Evolutionary conservation across 2,329 filamentous ascomycete genomes (phyloP).

Genomic region (Cylindrodendrum hubeiense): DNA sequence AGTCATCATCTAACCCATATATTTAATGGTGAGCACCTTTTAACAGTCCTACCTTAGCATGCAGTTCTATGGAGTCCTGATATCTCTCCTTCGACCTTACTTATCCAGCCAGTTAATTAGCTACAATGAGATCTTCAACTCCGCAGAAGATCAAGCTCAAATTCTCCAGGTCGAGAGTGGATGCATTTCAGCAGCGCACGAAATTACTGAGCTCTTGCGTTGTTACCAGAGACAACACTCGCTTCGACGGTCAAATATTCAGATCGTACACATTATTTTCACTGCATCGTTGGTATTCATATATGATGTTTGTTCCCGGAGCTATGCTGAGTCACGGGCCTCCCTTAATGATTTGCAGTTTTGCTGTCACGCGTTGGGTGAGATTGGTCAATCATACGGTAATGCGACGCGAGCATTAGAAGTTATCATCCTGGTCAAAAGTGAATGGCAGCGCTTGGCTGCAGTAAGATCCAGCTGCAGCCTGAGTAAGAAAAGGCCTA

Average conservation of each 20-base stretch:
- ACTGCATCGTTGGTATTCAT: slow-evolving; percentile 35
- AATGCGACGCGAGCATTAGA: slow-evolving; percentile 33
- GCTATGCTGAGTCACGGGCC: slow-evolving; percentile 9
- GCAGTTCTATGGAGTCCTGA: slow-evolving; percentile 35
- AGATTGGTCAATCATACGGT: slow-evolving; percentile 31
- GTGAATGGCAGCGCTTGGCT: slow-evolving; percentile 28
- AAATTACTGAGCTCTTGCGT: slow-evolving; percentile 30
- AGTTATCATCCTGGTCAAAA: slow-evolving; percentile 31
- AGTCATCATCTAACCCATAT: neutral
- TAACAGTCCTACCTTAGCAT: slow-evolving; percentile 27
- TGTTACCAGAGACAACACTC: slow-evolving; percentile 35
- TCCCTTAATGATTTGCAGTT: slow-evolving; percentile 30
- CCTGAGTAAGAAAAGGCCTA: neutral
- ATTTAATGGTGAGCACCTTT: neutral
- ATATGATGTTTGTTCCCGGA: slow-evolving; percentile 29
- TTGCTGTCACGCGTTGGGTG: slow-evolving; percentile 37
- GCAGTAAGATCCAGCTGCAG: neutral
- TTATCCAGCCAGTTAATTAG: slow-evolving; percentile 18
- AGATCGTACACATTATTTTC: slow-evolving; percentile 39
- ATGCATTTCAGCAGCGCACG: slow-evolving; percentile 35
- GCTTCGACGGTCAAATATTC: slow-evolving; percentile 30
- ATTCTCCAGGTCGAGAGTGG: neutral
- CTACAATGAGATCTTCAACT: slow-evolving; percentile 15
- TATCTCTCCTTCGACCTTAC: slow-evolving; percentile 34
- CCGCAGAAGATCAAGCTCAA: neutral